phyloP scores from a whole-genome alignment of 2,329 filamentous ascomycete genomes.

The Coniochaeta sp. region DNA sequence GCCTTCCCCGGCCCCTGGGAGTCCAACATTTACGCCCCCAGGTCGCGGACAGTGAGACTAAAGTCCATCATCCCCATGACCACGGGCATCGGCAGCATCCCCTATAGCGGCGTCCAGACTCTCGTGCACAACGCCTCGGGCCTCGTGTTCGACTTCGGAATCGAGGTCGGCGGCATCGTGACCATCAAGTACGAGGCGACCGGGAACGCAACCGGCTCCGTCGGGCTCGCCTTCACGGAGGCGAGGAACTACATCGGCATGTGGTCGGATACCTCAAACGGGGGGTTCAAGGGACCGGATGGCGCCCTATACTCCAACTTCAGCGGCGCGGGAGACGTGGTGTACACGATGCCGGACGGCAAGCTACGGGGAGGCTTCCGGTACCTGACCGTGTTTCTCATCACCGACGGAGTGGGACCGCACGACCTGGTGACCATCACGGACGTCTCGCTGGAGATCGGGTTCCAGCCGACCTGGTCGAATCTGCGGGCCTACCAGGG shows the following conservation, averaged over 20 bases:
- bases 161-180: constrained; percentile 49
- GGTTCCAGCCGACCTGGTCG: constrained; percentile 33
- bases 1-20: constrained; percentile 54
- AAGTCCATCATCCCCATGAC: constrained; percentile 29
- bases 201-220: constrained; percentile 21
- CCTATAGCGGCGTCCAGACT: constrained; percentile 15
- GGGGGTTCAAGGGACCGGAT: constrained; percentile 32
- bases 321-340: constrained; percentile 20
- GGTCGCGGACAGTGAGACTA: constrained; percentile 41
- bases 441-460: constrained; percentile 23
- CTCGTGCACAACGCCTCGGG: constrained; percentile 38
- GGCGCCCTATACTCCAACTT: constrained; percentile 39
- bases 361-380: constrained; percentile 44
- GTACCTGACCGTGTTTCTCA: constrained; percentile 39
- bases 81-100: constrained; percentile 21
- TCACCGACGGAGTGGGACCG: constrained; percentile 6
- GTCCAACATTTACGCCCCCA: constrained; percentile 47
- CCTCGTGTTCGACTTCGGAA: constrained; percentile 52
- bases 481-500: constrained; percentile 44
- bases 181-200: constrained; percentile 40
- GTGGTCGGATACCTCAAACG: constrained; percentile 40
- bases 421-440: constrained; percentile 20
- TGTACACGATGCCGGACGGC: constrained; percentile 30
- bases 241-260: constrained; percentile 38
- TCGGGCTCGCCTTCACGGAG: constrained; percentile 41